Evolutionary conservation across 257 asterid genomes (phyloP).

Genomic region (Primulina eburnea): DNA sequence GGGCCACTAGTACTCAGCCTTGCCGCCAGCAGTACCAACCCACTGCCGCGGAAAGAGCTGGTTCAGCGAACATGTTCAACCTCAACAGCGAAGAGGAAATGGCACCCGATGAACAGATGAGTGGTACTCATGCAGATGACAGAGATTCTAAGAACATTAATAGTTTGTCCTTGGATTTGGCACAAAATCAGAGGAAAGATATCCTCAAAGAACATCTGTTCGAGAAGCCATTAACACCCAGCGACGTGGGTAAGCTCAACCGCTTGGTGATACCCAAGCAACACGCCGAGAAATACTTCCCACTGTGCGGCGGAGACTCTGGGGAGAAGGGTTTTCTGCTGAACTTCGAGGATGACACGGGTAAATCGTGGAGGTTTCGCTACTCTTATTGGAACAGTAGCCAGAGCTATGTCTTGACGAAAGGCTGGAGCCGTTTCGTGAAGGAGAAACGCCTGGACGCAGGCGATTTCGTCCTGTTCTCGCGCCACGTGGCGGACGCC

Average conservation of each 20-base stretch:
- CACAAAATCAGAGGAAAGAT: background rate
- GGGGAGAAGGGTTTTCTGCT: conserved; percentile 62
- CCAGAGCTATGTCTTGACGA: conserved; percentile 89
- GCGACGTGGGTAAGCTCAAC: conserved; percentile 94
- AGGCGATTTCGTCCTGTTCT: conserved; percentile 69
- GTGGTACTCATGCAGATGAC: background rate
- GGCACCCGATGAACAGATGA: no score
- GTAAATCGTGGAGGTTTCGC: conserved; percentile 75
- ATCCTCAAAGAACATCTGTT: conserved; percentile 45
- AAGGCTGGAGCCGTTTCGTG: conserved; percentile 95
- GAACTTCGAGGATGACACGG: conserved; percentile 75
- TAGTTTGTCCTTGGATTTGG: background rate
- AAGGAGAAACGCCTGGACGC: conserved; percentile 86
- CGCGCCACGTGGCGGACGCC: conserved; percentile 55
- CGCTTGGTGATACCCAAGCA: conserved; percentile 92
- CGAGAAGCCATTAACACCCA: conserved; percentile 88
- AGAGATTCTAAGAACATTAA: background rate
- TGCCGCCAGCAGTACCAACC: no score
- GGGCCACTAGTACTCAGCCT: no score
- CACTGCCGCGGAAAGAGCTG: no score
- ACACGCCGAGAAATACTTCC: conserved; percentile 86
- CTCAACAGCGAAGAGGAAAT: no score
- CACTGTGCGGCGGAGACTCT: conserved; percentile 42
- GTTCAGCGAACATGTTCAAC: no score
- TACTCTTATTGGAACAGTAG: conserved; percentile 96